Evolutionary conservation across 805 yeast species (phyloP).

Genomic region (Henningerozyma blattae): DNA sequence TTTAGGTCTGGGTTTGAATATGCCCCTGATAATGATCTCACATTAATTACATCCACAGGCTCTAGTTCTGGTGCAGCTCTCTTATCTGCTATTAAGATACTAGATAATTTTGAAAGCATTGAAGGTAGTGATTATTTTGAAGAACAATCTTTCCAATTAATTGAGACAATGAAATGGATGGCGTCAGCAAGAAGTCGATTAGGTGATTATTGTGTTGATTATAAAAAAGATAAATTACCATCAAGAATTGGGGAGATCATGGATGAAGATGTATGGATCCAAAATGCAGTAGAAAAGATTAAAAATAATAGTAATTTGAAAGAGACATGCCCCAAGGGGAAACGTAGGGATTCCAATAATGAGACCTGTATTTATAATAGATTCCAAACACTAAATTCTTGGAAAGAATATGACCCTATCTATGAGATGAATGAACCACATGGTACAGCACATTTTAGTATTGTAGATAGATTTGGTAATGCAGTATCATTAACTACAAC

Average conservation of each 20-base stretch:
- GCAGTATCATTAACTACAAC: conserved; percentile 87
- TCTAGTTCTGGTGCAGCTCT: conserved; percentile 80
- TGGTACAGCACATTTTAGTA: conserved; percentile 83
- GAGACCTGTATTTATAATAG: neutral
- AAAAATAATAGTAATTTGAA: conserved; percentile 29
- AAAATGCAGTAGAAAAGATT: conserved; percentile 36
- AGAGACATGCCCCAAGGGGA: no score
- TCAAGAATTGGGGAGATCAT: conserved; percentile 34
- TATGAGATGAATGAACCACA: conserved; percentile 70
- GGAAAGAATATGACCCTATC: conserved; percentile 69
- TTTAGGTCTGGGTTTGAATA: conserved; percentile 17
- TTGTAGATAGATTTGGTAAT: conserved; percentile 61
- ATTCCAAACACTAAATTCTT: conserved; percentile 41
- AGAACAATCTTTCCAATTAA: conserved; percentile 47
- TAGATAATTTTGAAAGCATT: conserved; percentile 33
- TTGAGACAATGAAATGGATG: conserved; percentile 92
- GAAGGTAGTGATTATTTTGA: conserved; percentile 36
- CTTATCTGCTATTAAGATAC: conserved; percentile 57
- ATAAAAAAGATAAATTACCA: conserved; percentile 11
- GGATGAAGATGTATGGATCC: conserved; percentile 42
- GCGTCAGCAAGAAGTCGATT: conserved; percentile 75
- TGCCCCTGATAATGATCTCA: conserved; percentile 29
- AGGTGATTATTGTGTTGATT: conserved; percentile 44
- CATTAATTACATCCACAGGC: conserved; percentile 51
- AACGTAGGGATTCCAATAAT: no score